phyloP scores from a whole-genome alignment of 2,329 filamentous ascomycete species.

The Magnaporthiopsis rhizophila region DNA sequence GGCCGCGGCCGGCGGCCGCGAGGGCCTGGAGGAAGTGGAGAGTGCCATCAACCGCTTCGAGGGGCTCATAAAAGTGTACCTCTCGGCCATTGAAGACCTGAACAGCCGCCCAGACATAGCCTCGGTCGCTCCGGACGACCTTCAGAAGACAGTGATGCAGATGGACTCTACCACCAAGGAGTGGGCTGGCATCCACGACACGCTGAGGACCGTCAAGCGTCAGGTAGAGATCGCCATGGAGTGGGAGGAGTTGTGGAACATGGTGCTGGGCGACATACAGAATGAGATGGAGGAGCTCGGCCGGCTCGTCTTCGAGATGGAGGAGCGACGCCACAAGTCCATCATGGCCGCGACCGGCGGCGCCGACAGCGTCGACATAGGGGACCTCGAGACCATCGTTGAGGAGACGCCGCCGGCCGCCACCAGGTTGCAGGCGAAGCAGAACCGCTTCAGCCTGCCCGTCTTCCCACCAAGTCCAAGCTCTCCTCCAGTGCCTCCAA shows the following conservation, averaged over 20 bases:
- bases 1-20: slow-evolving; percentile 80
- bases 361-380: slow-evolving; percentile 63
- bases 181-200: slow-evolving; percentile 75
- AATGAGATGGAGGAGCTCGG: slow-evolving; percentile 57
- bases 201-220: slow-evolving; percentile 70
- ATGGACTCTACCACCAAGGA: slow-evolving; percentile 82
- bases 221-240: slow-evolving; percentile 98
- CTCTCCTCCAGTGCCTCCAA: slow-evolving; percentile 47
- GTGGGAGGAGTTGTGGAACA: slow-evolving; percentile 96
- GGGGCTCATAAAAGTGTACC: slow-evolving; percentile 82
- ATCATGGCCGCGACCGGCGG: slow-evolving; percentile 44
- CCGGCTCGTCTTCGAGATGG: slow-evolving; percentile 91
- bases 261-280: slow-evolving; percentile 85
- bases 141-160: slow-evolving; percentile 69
- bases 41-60: slow-evolving; percentile 77
- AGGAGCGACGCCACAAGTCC: slow-evolving; percentile 82
- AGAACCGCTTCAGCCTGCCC: slow-evolving; percentile 60
- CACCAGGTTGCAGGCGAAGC: slow-evolving; percentile 42
- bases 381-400: slow-evolving; percentile 85
- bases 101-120: slow-evolving; percentile 72
- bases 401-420: slow-evolving; percentile 64
- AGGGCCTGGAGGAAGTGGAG: slow-evolving; percentile 67
- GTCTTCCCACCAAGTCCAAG: slow-evolving; percentile 55
- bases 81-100: slow-evolving; percentile 86
- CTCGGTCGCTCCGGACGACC: slow-evolving; percentile 60